phyloP scores from a whole-genome alignment of 2,329 filamentous ascomycete species.

The Bipolaris bicolor region DNA sequence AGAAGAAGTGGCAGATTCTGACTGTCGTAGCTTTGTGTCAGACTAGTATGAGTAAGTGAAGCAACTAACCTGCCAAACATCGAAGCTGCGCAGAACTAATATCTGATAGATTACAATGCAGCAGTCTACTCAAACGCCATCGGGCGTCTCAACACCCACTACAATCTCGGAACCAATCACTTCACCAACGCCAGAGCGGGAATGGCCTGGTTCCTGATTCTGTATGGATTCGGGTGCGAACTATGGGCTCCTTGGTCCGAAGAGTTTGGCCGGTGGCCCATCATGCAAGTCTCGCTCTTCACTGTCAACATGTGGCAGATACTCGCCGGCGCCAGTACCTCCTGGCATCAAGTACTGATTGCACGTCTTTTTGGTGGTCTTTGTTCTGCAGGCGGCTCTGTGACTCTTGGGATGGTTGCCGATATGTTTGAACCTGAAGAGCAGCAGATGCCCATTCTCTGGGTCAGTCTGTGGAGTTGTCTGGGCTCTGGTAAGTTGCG shows the following conservation, averaged over 20 bases:
- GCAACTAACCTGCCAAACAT: constrained; percentile 40
- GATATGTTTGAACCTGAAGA: constrained; percentile 65
- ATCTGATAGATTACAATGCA: constrained; percentile 57
- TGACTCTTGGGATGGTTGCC: constrained; percentile 68
- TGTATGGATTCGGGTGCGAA: constrained; percentile 85
- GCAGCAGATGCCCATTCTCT: constrained; percentile 71
- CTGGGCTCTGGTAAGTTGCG: constrained; percentile 64
- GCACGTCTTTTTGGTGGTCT: constrained; percentile 54
- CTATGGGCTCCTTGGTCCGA: constrained; percentile 83
- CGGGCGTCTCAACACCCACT: constrained; percentile 63
- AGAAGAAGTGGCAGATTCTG: constrained; percentile 61
- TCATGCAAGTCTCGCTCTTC: constrained; percentile 74
- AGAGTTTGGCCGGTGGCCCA: constrained; percentile 75
- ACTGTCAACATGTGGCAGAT: constrained; percentile 76
- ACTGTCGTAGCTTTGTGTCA: constrained; percentile 61
- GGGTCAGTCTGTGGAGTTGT: constrained; percentile 64
- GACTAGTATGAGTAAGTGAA: constrained; percentile 56
- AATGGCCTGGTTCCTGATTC: constrained; percentile 76
- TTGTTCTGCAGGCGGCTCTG: constrained; percentile 65
- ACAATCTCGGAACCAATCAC: constrained; percentile 47
- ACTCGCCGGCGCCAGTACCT: constrained; percentile 63
- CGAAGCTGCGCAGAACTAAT: constrained; percentile 22
- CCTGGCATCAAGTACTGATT: constrained; percentile 68
- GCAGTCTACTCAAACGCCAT: constrained; percentile 62
- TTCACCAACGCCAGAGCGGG: constrained; percentile 59